Evolutionary conservation across 1,139 yeast species (phyloP).

Genomic region (Geotrichum reessii): DNA sequence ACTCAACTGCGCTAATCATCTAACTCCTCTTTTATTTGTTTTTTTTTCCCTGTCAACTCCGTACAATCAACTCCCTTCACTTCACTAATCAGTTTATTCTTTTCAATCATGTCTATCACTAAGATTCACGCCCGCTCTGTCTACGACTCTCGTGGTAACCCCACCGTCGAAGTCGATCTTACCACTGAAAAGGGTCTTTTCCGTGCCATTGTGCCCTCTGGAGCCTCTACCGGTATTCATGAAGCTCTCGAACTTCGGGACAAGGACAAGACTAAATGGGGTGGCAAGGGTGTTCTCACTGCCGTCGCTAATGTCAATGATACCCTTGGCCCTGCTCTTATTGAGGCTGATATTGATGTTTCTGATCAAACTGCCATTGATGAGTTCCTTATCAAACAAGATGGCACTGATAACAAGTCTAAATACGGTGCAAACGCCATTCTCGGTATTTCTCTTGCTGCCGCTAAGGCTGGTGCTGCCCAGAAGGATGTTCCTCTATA

Average conservation of each 20-base stretch:
- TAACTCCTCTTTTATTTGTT: background rate
- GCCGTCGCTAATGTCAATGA: conserved; percentile 90
- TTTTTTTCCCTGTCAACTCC: too few relatives aligned
- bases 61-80: too few relatives aligned
- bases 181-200: conserved; percentile 79
- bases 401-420: conserved; percentile 91
- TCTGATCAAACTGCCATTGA: conserved; percentile 75
- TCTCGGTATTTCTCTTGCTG: conserved; percentile 90
- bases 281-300: conserved; percentile 90
- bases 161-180: conserved; percentile 92
- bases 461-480: conserved; percentile 93
- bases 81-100: background rate
- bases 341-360: conserved; percentile 68
- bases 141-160: conserved; percentile 92
- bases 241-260: conserved; percentile 96
- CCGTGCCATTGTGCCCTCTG: conserved; percentile 94
- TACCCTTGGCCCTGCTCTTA: conserved; percentile 80
- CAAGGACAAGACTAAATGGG: conserved; percentile 89
- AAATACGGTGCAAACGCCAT: conserved; percentile 95
- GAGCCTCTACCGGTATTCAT: conserved; percentile 93
- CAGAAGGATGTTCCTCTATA: conserved; percentile 82
- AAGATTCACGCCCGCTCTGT: conserved; percentile 86
- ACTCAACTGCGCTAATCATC: background rate
- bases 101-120: conserved; percentile 43
- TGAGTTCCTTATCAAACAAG: conserved; percentile 67